A percentile compares a stretch with the other conserved stretches of the same genome.
phyloP scores from a whole-genome alignment of 805 yeast genomes.

The Danielia oregonensis region DNA sequence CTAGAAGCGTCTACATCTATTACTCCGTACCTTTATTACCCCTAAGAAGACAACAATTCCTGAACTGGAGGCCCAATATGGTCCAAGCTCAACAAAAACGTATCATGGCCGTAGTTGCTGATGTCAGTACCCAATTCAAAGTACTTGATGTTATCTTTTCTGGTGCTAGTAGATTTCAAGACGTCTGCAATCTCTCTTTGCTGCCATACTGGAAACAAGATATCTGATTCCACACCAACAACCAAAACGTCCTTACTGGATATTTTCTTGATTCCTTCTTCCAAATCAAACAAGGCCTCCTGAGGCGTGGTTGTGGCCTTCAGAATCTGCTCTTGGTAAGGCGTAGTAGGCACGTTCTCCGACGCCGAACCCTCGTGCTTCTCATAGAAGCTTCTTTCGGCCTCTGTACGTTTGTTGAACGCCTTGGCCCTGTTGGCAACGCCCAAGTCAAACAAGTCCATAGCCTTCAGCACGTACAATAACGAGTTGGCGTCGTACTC shows the following conservation, averaged over 20 bases:
- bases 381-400: constrained; percentile 22
- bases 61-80: constrained; percentile 77
- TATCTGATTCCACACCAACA: constrained; percentile 90
- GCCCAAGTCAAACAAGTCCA: constrained; percentile 90
- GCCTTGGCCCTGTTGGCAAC: constrained; percentile 44
- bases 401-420: constrained; percentile 31
- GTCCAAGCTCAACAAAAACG: constrained; percentile 75
- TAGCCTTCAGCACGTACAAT: constrained; percentile 83
- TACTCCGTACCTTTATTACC: too few relatives aligned
- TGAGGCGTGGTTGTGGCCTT: constrained; percentile 46
- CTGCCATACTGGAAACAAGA: constrained; percentile 92
- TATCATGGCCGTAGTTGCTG: constrained; percentile 87
- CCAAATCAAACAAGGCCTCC: constrained; percentile 58
- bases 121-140: constrained; percentile 73
- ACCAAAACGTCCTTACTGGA: constrained; percentile 66
- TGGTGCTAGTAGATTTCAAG: constrained; percentile 30
- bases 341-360: constrained; percentile 41
- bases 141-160: constrained; percentile 46
- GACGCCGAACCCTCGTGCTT: constrained; percentile 3
- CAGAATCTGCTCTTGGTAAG: constrained; percentile 52
- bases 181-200: constrained; percentile 75
- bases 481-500: constrained; percentile 91
- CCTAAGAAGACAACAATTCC: constrained; percentile 59
- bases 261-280: constrained; percentile 60
- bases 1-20: too few relatives aligned